Evolutionary conservation across 352 stramenopile genomes (phyloP).

Genomic region (Pythium volutum): DNA sequence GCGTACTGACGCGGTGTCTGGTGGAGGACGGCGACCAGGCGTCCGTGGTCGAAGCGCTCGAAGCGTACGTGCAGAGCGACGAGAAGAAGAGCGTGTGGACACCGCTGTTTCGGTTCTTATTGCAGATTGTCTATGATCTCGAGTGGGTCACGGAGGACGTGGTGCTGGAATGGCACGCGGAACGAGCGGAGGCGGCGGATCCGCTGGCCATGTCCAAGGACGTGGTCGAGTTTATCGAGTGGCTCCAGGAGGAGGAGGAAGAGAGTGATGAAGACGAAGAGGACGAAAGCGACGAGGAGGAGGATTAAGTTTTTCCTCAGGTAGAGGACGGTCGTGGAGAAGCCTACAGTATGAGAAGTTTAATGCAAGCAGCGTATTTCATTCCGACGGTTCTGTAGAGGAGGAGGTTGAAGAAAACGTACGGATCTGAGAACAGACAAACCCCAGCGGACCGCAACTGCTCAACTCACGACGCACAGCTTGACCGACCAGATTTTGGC

Average conservation of each 20-base stretch:
- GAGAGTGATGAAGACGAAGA: conserved; percentile 45
- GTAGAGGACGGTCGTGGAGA: not conserved
- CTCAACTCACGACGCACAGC: too few relatives aligned
- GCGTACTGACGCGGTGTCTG: conserved; percentile 89
- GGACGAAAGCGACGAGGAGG: conserved; percentile 38
- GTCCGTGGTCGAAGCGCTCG: conserved; percentile 56
- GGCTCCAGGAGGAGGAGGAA: conserved; percentile 77
- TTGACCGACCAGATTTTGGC: too few relatives aligned
- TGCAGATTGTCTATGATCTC: conserved; percentile 93
- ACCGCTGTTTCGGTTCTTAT: conserved; percentile 90
- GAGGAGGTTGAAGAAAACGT: not conserved
- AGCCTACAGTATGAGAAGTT: not conserved
- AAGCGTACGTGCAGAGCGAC: conserved; percentile 46
- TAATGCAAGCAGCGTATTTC: too few relatives aligned
- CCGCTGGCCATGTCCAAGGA: conserved; percentile 67
- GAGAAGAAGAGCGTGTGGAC: conserved; percentile 42
- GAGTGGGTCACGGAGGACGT: conserved; percentile 92
- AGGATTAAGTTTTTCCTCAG: conserved; percentile 17
- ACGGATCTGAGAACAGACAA: too few relatives aligned
- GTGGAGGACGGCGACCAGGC: conserved; percentile 72
- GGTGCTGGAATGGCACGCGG: conserved; percentile 88
- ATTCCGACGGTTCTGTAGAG: too few relatives aligned
- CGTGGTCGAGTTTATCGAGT: conserved; percentile 93
- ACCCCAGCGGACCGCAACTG: too few relatives aligned
- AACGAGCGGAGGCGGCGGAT: conserved; percentile 13